These are phyloP conservation scores for Spiraea crenata DNA, from an alignment of 331 rosid genomes.

Conservation along the genomic window DNA sequence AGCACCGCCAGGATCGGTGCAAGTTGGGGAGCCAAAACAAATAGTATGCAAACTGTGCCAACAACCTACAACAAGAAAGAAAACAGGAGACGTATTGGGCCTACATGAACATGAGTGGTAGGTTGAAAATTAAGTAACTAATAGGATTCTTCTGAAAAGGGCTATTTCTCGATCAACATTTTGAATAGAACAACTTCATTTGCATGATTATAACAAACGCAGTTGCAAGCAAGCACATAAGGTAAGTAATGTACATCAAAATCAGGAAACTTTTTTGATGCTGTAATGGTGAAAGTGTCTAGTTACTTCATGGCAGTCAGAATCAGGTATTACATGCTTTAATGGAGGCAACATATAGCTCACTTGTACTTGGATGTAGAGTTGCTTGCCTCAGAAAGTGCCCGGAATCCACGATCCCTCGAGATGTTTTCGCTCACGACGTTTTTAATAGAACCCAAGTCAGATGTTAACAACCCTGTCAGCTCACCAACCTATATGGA, in stretches of 20 bases:
- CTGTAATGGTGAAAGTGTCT: constrained; percentile 12
- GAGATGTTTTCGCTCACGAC: constrained; percentile 83
- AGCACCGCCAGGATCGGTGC: constrained; percentile 88
- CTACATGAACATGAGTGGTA: constrained; percentile 20
- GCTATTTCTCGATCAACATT: background rate
- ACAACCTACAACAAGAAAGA: constrained; percentile 53
- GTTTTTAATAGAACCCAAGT: constrained; percentile 78
- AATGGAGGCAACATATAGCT: constrained; percentile 79
- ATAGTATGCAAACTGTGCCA: constrained; percentile 81
- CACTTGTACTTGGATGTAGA: constrained; percentile 86
- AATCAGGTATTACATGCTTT: constrained; percentile 41
- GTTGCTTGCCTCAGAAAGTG: constrained; percentile 99
- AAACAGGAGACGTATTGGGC: constrained; percentile 23
- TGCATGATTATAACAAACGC: background rate
- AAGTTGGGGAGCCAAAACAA: constrained; percentile 81
- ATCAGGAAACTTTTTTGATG: constrained; percentile 17
- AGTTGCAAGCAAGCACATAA: background rate
- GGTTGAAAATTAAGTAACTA: constrained; percentile 17
- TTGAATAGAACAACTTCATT: background rate
- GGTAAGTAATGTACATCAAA: constrained; percentile 25
- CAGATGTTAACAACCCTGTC: constrained; percentile 89
- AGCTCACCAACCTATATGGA: constrained; percentile 79
- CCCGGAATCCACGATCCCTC: constrained; percentile 97
- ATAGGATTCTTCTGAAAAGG: background rate
- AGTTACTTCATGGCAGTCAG: constrained; percentile 17